These are phyloP conservation scores for Termitomyces sp. DNA, from an alignment of 768 basidiomycete genomes.

Conservation along the genomic window DNA sequence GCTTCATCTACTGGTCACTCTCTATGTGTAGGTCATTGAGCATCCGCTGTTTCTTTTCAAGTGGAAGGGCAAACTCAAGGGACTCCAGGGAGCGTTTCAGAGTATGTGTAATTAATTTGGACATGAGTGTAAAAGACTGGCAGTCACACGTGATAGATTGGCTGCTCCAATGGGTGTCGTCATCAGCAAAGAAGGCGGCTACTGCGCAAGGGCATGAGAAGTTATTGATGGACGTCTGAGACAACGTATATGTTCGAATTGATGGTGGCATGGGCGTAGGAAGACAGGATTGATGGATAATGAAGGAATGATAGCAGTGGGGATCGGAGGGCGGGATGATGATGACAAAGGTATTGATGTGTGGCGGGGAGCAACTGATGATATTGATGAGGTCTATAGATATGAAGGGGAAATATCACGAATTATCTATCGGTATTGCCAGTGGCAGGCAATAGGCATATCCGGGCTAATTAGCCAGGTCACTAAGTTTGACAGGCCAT, in stretches of 20 bases:
- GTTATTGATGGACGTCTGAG: too few species aligned
- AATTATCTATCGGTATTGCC: not conserved
- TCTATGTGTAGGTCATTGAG: not conserved
- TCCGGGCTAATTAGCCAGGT: not conserved
- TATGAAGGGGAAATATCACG: not conserved
- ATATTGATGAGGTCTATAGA: not conserved
- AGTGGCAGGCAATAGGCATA: not conserved
- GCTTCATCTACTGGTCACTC: not conserved
- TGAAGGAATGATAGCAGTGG: not conserved
- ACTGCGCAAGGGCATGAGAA: too few species aligned
- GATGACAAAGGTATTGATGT: not conserved
- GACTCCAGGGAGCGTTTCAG: too few species aligned
- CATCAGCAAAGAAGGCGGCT: too few species aligned
- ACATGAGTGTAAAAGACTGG: too few species aligned
- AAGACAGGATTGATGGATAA: not conserved
- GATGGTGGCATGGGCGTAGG: not conserved
- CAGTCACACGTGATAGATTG: too few species aligned
- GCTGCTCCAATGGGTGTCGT: too few species aligned
- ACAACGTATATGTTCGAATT: not conserved
- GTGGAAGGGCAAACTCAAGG: too few species aligned
- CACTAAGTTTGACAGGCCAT: too few species aligned
- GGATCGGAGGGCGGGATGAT: not conserved
- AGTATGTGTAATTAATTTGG: too few species aligned
- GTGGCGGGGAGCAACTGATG: not conserved
- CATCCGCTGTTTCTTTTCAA: not conserved